These are phyloP conservation scores for Echinosophora koreensis DNA, from an alignment of 306 rosid species.

Conservation along the genomic window DNA sequence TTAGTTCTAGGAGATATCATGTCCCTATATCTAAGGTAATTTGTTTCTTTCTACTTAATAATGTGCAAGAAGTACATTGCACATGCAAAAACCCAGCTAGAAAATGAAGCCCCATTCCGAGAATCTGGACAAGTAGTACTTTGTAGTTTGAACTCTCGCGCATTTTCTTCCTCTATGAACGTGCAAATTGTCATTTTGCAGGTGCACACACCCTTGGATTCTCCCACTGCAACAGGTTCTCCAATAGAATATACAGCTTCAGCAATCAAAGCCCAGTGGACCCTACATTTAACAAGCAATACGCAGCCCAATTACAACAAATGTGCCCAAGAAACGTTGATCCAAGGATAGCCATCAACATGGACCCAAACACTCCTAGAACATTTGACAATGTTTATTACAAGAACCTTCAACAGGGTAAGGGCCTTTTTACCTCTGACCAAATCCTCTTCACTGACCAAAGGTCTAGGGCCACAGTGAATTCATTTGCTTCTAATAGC, in stretches of 20 bases:
- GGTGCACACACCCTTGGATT: slow-evolving; percentile 87
- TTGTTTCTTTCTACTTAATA: not conserved
- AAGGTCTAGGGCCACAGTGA: slow-evolving; percentile 59
- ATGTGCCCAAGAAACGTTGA: slow-evolving; percentile 74
- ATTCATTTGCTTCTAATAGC: slow-evolving; percentile 53
- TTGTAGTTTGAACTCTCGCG: not conserved
- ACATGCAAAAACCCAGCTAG: not conserved
- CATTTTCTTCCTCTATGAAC: not conserved
- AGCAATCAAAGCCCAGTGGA: slow-evolving; percentile 50
- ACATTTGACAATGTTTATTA: slow-evolving; percentile 66
- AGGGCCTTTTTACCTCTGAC: slow-evolving; percentile 77
- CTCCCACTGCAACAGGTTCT: slow-evolving; percentile 74
- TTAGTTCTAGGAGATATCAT: too few species aligned
- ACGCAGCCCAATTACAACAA: slow-evolving; percentile 51
- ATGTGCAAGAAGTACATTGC: not conserved
- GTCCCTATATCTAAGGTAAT: not conserved
- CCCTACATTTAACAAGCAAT: slow-evolving; percentile 56
- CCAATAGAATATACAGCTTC: slow-evolving; percentile 62
- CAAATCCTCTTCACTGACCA: slow-evolving; percentile 64
- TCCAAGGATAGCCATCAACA: slow-evolving; percentile 72
- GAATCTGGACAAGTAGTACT: not conserved
- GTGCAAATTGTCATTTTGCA: slow-evolving; percentile 43
- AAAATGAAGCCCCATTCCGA: not conserved
- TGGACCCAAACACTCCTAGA: slow-evolving; percentile 82
- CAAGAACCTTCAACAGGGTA: slow-evolving; percentile 68